Evolutionary conservation across 2,329 filamentous ascomycete species (phyloP).

Genomic region (Hypomyces perniciosus): DNA sequence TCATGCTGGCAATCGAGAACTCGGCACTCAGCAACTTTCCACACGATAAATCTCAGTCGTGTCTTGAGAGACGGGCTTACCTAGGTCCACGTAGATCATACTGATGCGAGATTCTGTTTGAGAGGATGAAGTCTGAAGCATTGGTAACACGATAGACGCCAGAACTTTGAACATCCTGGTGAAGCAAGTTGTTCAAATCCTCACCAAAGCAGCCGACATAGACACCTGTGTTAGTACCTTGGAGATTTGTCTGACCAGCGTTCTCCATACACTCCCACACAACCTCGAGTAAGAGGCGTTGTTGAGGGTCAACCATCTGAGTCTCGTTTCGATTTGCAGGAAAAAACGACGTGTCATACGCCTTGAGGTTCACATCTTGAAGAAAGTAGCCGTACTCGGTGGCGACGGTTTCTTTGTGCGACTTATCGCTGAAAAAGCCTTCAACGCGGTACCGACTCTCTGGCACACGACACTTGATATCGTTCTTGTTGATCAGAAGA

Average conservation of each 20-base stretch:
- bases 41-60: neutral
- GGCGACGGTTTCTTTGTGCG: constrained; percentile 5
- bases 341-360: neutral
- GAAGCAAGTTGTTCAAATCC: constrained; percentile 2
- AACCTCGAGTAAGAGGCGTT: constrained; percentile 25
- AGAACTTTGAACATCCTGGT: neutral
- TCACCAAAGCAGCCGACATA: constrained; percentile 12
- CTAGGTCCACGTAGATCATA: constrained; percentile 26
- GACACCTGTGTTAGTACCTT: constrained; percentile 8
- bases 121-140: constrained; percentile 18
- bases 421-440: constrained; percentile 15
- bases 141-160: constrained; percentile 14
- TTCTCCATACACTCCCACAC: constrained; percentile 22
- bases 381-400: constrained; percentile 24
- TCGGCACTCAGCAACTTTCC: neutral
- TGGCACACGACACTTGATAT: constrained; percentile 22
- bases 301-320: constrained; percentile 23
- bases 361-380: constrained; percentile 5
- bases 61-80: constrained; percentile 5
- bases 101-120: constrained; percentile 27
- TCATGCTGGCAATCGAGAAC: constrained; percentile 4
- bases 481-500: constrained; percentile 22
- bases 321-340: no score
- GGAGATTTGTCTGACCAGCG: constrained; percentile 9
- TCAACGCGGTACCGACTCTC: constrained; percentile 21